Base-by-base conservation (phyloP, 768 basidiomycete species). In the Calocybe indica region DNA sequence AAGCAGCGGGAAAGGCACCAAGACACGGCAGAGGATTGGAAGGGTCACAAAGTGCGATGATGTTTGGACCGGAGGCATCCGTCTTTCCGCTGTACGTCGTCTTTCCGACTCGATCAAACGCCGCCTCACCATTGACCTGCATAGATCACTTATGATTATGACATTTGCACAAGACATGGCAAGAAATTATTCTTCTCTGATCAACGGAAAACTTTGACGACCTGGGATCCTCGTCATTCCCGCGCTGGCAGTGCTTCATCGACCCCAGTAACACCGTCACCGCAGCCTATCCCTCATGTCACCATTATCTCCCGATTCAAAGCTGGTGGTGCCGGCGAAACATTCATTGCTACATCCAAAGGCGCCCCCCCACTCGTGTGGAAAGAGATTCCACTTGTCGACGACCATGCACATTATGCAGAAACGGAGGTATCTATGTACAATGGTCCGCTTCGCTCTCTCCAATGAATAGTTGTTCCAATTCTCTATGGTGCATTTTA, bases 401-500 rank as follows among this genome's bases (percentile, higher is more conserved):
- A 41, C 34, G 41, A 29, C 34, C 41, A 43, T 43, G 7, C 34
- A 31, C 41, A 43, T 13, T 43, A 43, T 43, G 30, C 41, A 28
- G 34, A 33, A 43, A 43, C 29, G 7, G 41, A 43, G 10, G 41
- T 43, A 43, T 31, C 34, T n/a, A 43, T 43, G 41, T 43, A 43
- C 41, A 14, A 43, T 43, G 41, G 41, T 31, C 41, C 41, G 30
- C 41, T 43, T 43, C 30, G 30, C 28, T 43, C 41, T 29, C 41
- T 43, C 29, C 41, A 43, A 33, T 22, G 41, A 43, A 43, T 28
- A 31, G 30, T 43, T 33, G 29, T 43, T 43, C 41, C 41, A 31
- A 33, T 33, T 33, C 41, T 43, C 41, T 43, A 43, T 11, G 41
- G 41, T 31, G 41, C 34, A 43, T 43, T 43, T 33, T 33, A 43